Base-by-base conservation (phyloP, 768 basidiomycete species). In the Russula virescens region DNA sequence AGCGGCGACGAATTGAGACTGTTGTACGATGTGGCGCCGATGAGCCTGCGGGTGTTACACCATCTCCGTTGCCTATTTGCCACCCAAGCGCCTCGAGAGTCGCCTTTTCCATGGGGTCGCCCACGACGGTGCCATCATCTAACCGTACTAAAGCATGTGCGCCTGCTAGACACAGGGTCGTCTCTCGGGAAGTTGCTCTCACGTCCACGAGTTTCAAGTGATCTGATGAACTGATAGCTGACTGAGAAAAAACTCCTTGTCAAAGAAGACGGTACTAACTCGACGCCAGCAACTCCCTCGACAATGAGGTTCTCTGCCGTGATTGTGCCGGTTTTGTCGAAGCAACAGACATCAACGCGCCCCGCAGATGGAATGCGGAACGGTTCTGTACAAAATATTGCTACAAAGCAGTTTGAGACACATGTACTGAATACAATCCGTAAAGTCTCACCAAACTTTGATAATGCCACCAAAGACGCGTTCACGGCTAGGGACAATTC, bases 71-170 rank as follows among this genome's bases (percentile, higher is more conserved):
- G 21, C 38, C 31, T 18, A 69, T 48, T 31, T 50, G 85, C 96
- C 97, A 98, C 52, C 91, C 87, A 31, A 99, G 80, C 2, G 93
- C 88, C 64, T 91, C 90, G 8, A 98, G 78, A 0, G 97, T 96
- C 0, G 91, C 95, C 77, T 95, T 94, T 75, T 99, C 97, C 97
- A 99, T 99, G 0, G 97, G 97, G 72, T 99, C 97, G 4, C 97
- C 97, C 47, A 98, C 95, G 42, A 95, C 77, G 1, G 87, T 88
- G 10, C 93, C 96, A 68, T 98, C 96, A 68, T 99, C 96, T 26
- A 99, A 80, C 51, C 89, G 81, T 43, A 98, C 97, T 13, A 99
- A 78, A 0, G 97, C 96, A 70, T 99, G 97, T 1, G 97, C 95
- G 10, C 94, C 86, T 23, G 96, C 96, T 25, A 99, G 85, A 66